Evolutionary conservation across 441 rosid genomes (phyloP), one percentile per base, ranked within the genome.

Genomic region (Eruca vesicaria): DNA sequence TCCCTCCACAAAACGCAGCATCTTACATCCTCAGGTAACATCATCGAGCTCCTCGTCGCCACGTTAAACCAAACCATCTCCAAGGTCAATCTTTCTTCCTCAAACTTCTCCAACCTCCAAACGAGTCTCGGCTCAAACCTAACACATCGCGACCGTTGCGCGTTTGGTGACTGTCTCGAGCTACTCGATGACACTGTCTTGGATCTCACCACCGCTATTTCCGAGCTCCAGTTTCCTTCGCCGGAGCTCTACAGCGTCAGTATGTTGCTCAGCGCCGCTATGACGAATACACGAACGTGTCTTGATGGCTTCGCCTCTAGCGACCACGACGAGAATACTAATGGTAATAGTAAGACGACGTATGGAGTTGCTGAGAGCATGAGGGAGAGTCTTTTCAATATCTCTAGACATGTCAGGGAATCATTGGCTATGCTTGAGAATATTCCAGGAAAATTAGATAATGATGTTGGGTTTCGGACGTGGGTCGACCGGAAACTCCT

Each of bases 231-330:
- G 21, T 76, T 76, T 32, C 23, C 63, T 19, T 35, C 78, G 14
- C 63, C 23, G 41, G 75, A 63, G 9, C 6, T 74, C 80, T 72
- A 82, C 64, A 81, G 83, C 73, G 59, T 87, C 76, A 82, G 73
- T 69, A 85, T 86, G 31, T 35, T 84, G 18, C 73, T 87, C 20
- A 85, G 91, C 77, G 91, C 83, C 43, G 84, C 86, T 41, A 74
- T 84, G 83, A 87, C 89, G 23, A 85, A 87, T 76, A 88, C 88
- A 73, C 75, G 86, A 82, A 87, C 91, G 23, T 89, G 93, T 52
- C 91, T 89, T 7, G 89, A 87, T 38, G 91, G 91, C 41, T 87
- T 89, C 9, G 77, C 86, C 11, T 77, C 71, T 68, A 73, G 83
- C 71, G 68, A 70, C 72, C 77, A 45, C 1, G 53, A 66, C 16